Evolutionary conservation across 192 early-diverging fungal genomes (phyloP), one percentile per base, ranked within the genome.

Genomic region (Glomus cerebriforme): DNA sequence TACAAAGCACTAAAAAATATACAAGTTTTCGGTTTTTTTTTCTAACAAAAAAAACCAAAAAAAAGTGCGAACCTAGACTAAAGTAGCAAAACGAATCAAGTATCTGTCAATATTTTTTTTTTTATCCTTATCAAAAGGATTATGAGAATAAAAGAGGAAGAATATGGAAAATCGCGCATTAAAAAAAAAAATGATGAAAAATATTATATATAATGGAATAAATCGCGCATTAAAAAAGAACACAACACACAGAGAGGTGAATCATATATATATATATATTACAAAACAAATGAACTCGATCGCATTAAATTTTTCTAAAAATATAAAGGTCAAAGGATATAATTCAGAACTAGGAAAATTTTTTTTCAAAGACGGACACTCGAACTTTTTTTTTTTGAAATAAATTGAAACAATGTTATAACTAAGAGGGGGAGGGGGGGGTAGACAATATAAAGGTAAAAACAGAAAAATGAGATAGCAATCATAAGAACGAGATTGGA

Each of bases 361-460:
- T 59, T 59, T 59, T 68, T 22, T 43, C 39, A 12, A 73, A 73
- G 72, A 73, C 72, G 72, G 72, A 73, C 70, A 72, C 70, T 72
- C 70, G 22, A 45, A 72, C 17, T 22, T 64, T 64, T 60, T 19
- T 68, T 68, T 72, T 26, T 71, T 71, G 81, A 68, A 59, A 39
- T 24, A 39, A 67, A 59, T 27, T n/a, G 27, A 75, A 70, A 39
- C 24, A 68, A 80, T 67, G 37, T 65, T 31, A 47, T 45, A 80
- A 27, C 62, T 47, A 81, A 79, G 17, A 5, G 1, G 32, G 74
- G 4, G 82, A n/a, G n/a, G n/a, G n/a, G n/a, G n/a, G n/a, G n/a
- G n/a, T n/a, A n/a, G 58, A 78, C 49, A 24, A 27, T 32, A 37
- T 19, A 73, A 39, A 39, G 27, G 26, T 62, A 17, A n/a, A 59